These are phyloP conservation scores for Acarospora socialis DNA, from an alignment of 2,329 filamentous ascomycete genomes.

Conservation along the genomic window DNA sequence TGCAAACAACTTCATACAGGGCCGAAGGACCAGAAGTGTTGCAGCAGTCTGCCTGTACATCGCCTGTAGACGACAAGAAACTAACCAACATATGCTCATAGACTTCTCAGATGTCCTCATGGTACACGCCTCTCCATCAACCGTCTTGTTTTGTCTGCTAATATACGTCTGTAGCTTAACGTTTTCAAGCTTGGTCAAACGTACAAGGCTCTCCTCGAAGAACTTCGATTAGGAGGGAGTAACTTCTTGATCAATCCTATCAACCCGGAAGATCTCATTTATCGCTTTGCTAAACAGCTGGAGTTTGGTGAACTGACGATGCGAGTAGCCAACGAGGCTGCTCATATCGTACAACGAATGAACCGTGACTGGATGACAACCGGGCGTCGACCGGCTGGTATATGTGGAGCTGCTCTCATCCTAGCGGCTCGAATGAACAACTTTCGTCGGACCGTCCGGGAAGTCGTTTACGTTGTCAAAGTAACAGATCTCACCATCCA, in stretches of 20 bases:
- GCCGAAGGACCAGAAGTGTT: slow-evolving; percentile 70
- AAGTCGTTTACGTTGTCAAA: slow-evolving; percentile 97
- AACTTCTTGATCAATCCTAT: slow-evolving; percentile 61
- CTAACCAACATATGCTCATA: slow-evolving; percentile 83
- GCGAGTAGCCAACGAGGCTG: slow-evolving; percentile 76
- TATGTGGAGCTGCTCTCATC: slow-evolving; percentile 87
- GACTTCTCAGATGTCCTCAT: slow-evolving; percentile 77
- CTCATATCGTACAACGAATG: slow-evolving; percentile 82
- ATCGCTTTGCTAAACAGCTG: slow-evolving; percentile 78
- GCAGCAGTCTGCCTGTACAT: slow-evolving; percentile 85
- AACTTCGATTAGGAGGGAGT: slow-evolving; percentile 36
- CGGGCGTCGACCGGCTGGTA: slow-evolving; percentile 80
- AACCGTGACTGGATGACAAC: slow-evolving; percentile 95
- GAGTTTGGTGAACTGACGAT: slow-evolving; percentile 75
- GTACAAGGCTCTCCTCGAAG: slow-evolving; percentile 68
- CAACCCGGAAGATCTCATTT: slow-evolving; percentile 79
- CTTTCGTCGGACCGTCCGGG: slow-evolving; percentile 78
- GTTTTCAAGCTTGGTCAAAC: slow-evolving; percentile 84
- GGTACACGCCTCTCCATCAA: slow-evolving; percentile 23
- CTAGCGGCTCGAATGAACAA: slow-evolving; percentile 97
- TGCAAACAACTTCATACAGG: slow-evolving; percentile 66
- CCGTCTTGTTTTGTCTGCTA: not conserved
- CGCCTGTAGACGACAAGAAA: slow-evolving; percentile 63
- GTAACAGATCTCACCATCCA: slow-evolving; percentile 88
- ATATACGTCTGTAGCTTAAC: slow-evolving; percentile 44